phyloP scores from a whole-genome alignment of 1,139 yeast genomes.

The Tardiomyces depauwii region DNA sequence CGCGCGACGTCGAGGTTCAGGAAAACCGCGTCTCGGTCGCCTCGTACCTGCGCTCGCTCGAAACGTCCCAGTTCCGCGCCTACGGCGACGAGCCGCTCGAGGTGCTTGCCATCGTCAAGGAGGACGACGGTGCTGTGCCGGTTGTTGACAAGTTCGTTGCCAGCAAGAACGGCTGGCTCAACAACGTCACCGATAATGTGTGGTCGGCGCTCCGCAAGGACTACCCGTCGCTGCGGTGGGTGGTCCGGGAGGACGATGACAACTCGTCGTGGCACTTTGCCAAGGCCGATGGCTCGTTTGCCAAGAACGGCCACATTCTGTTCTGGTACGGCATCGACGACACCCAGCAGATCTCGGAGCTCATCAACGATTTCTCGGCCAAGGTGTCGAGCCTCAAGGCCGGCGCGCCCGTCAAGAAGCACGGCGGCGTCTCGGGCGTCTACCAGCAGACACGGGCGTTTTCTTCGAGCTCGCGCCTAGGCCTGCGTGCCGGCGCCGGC shows the following conservation, averaged over 20 bases:
- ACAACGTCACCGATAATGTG: slow-evolving; percentile 91
- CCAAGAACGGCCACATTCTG: slow-evolving; percentile 77
- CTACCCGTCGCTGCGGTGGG: slow-evolving; percentile 69
- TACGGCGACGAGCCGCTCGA: slow-evolving; percentile 96
- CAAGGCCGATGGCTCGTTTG: slow-evolving; percentile 88
- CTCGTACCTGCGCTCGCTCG: slow-evolving; percentile 65
- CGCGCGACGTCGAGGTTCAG: slow-evolving; percentile 64
- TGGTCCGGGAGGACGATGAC: slow-evolving; percentile 80
- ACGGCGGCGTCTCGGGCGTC: slow-evolving; percentile 3
- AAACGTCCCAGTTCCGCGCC: slow-evolving; percentile 51
- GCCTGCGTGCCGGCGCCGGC: not conserved
- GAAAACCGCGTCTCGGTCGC: slow-evolving; percentile 70
- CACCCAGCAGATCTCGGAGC: slow-evolving; percentile 48
- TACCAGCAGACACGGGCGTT: not conserved
- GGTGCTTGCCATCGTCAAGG: slow-evolving; percentile 73
- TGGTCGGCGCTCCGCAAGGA: slow-evolving; percentile 76
- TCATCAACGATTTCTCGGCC: slow-evolving; percentile 48
- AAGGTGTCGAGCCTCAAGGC: slow-evolving; percentile 10
- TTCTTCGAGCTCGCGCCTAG: not conserved
- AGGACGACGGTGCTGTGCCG: slow-evolving; percentile 41
- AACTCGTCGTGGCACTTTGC: slow-evolving; percentile 88
- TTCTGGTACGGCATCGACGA: slow-evolving; percentile 89
- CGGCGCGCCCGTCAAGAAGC: slow-evolving; percentile 4
- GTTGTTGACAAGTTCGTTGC: slow-evolving; percentile 79
- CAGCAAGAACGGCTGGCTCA: slow-evolving; percentile 89